Evolutionary conservation across 306 rosid genomes (phyloP).

Genomic region (Casuarina glauca): DNA sequence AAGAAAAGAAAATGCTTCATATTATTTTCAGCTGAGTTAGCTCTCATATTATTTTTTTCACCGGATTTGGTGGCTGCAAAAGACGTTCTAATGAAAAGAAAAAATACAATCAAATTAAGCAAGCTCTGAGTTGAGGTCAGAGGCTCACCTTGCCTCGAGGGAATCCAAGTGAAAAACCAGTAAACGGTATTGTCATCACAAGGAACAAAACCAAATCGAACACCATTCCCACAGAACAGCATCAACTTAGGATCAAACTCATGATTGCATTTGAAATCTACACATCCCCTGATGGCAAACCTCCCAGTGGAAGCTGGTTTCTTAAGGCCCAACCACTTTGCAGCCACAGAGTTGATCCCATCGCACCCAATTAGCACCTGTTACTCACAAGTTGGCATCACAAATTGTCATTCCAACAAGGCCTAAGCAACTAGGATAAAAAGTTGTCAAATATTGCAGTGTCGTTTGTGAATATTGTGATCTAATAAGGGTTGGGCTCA

Average conservation of each 20-base stretch:
- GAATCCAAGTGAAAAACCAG: constrained; percentile 35
- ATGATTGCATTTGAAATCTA: constrained; percentile 3
- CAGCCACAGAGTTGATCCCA: constrained; percentile 78
- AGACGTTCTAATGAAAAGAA: background rate
- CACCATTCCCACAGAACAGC: constrained; percentile 29
- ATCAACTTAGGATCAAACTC: constrained; percentile 19
- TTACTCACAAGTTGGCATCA: background rate
- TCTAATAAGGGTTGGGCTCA: no score
- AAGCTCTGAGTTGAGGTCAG: background rate
- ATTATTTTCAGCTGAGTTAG: no score
- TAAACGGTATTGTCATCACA: constrained; percentile 20
- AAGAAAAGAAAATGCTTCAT: background rate
- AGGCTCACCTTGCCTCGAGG: constrained; percentile 19
- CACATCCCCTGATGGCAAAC: constrained; percentile 55
- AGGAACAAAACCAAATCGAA: constrained; percentile 31
- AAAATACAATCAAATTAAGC: background rate
- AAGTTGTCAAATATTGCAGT: no score
- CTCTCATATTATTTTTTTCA: background rate
- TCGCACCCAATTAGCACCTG: constrained; percentile 80
- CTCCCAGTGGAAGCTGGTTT: constrained; percentile 45
- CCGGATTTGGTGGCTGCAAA: background rate
- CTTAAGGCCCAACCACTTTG: constrained; percentile 69
- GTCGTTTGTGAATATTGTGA: no score
- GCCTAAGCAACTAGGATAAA: background rate
- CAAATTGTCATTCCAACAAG: background rate